Evolutionary conservation across 139 green algal species (phyloP), one percentile per base, ranked within the genome.

Genomic region (Nannochloris sp.): DNA sequence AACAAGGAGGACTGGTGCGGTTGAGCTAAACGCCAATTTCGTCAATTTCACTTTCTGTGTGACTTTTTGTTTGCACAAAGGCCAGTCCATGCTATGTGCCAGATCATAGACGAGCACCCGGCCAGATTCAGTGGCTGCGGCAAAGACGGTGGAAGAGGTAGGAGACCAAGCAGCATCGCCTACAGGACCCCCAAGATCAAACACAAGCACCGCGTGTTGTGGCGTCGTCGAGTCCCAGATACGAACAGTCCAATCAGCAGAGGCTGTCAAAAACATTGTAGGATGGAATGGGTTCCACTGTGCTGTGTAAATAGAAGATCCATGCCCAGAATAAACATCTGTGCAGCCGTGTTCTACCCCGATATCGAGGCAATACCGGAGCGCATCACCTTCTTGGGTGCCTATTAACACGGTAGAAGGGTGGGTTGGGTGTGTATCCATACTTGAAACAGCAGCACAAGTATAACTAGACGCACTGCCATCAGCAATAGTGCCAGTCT

Each of bases 191-290:
- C 76, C 77, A 30, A 94, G 68, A 67, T 92, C 81, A 57, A 92
- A 90, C 14, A 66, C 76, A 60, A 88, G 65, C 19, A 88, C 39
- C 10, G 75, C 64, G 68, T 82, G 19, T 24, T 48, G 24, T 46
- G 25, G 19, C 19, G n/a, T 64, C 5, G 30, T 13, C 27, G 58
- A 54, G 55, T 83, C 67, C 80, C 85, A 89, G 45, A 96, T 69
- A 61, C 88, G 90, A 19, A 97, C 81, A 8, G 73, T 87, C 90
- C 90, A 97, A 81, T 98, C 92, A 3, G 89, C 89, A n/a, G 75
- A 87, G 0, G 83, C 81, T 0, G 90, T 92, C 39, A 97, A 74
- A 80, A 97, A 97, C 29, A 89, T 77, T 44, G 57, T 35, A 13
- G 74, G 53, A 70, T 97, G 89, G 30, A 89, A 71, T 44, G 48